Conservation (phyloP, 2,329 filamentous ascomycete genomes). For the Akanthomyces uredinophilus region DNA sequence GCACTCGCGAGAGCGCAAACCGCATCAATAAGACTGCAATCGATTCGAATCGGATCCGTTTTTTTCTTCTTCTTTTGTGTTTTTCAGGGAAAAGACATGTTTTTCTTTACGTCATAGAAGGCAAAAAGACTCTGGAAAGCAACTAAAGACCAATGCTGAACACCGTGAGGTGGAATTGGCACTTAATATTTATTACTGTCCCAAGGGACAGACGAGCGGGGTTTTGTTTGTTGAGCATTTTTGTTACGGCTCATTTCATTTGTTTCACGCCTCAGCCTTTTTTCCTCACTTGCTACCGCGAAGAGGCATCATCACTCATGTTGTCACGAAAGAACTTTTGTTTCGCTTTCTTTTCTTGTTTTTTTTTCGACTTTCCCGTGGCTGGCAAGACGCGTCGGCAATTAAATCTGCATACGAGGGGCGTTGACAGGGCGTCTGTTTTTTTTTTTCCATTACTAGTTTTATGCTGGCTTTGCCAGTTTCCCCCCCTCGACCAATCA, state of each 20-base stretch:
- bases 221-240: background rate
- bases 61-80: no score
- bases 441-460: constrained; percentile 11
- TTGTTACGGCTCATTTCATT: background rate
- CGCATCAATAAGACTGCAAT: constrained; percentile 1
- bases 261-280: background rate
- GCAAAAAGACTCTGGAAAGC: constrained; percentile 8
- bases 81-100: background rate
- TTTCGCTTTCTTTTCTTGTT: constrained; percentile 5
- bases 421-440: constrained; percentile 23
- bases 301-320: constrained; percentile 1
- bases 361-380: background rate
- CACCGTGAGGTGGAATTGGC: constrained; percentile 6
- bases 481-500: background rate
- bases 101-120: constrained; percentile 11
- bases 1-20: constrained; percentile 21
- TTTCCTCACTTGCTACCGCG: background rate
- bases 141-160: constrained; percentile 6
- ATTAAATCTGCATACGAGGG: constrained; percentile 25
- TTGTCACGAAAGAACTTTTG: constrained; percentile 4
- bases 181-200: constrained; percentile 8
- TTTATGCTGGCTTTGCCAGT: constrained; percentile 3
- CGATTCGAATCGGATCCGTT: background rate
- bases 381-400: background rate
- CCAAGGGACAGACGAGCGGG: background rate